Conservation (phyloP, 2,329 filamentous ascomycete genomes). For the Calonectria multiphialidica region DNA sequence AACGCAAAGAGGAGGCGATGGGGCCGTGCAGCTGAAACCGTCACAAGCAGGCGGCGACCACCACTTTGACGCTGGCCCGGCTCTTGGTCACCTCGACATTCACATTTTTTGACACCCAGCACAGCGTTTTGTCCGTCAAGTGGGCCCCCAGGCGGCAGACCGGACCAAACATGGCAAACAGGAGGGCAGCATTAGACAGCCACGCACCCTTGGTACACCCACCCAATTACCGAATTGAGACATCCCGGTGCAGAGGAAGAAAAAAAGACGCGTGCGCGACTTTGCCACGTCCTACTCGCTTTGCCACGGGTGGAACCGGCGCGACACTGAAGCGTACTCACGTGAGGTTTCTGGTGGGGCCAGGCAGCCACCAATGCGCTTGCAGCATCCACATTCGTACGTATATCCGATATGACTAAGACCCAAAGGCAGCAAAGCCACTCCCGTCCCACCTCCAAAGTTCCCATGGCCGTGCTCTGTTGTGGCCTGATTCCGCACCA, state of each 20-base stretch:
- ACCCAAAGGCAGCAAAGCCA: constrained; percentile 22
- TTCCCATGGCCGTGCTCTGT: constrained; percentile 12
- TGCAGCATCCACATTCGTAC: neutral
- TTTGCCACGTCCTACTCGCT: constrained; percentile 33
- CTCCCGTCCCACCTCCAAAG: neutral
- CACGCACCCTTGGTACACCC: constrained; percentile 4
- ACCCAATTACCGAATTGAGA: constrained; percentile 10
- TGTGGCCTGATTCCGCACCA: constrained; percentile 33
- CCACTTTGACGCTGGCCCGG: neutral
- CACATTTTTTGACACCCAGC: constrained; percentile 1
- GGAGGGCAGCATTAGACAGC: neutral
- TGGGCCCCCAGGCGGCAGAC: neutral
- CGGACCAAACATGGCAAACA: neutral
- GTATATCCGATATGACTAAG: constrained; percentile 25
- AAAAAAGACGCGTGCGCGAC: constrained; percentile 18
- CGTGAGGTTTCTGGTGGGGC: constrained; percentile 42
- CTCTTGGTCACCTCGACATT: neutral
- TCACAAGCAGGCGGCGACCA: constrained; percentile 17
- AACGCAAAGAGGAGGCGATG: constrained; percentile 11
- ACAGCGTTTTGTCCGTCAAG: neutral
- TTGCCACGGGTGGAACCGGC: constrained; percentile 38
- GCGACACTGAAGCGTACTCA: constrained; percentile 52
- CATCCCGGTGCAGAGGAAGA: neutral
- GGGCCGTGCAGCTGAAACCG: constrained; percentile 21
- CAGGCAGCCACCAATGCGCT: constrained; percentile 47